Base-by-base conservation (phyloP, 768 basidiomycete genomes). In the Pleurotus tuoliensis region DNA sequence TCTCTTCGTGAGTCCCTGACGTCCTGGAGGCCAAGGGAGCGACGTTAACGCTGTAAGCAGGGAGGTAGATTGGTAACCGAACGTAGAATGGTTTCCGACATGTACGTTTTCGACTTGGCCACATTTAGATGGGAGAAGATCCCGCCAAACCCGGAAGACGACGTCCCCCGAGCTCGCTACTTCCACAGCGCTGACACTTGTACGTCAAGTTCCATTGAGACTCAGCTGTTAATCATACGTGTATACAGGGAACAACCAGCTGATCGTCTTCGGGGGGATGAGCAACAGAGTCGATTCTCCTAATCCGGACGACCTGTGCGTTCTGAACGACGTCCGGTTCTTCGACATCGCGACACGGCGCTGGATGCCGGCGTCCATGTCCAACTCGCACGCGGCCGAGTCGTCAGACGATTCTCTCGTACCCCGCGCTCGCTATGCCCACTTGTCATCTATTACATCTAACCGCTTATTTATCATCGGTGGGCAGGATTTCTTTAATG, bases 231-330 rank as follows among this genome's bases (percentile, higher is more conserved):
- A 55, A 9, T 37, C 52, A 25, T 50, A 7, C 51, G 12, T 62
- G 24, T 58, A 57, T 61, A 25, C 55, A 89, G 90, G 94, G 94
- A 87, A 90, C 66, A 87, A 90, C 69, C 86, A 92, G 63, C 77
- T 99, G 53, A 86, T 98, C 60, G 78, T 98, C 49, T 98, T 98
- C 66, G 96, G 96, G 16, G 95, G 96, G 9, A 97, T 98, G 94
- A 87, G 90, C 66, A 87, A 90, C 70, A 76, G 86, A 64, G 80
- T 85, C 9, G 82, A 89, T 60, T 81, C 87, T 1, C 73, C 79
- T 43, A 86, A 81, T 63, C 80, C 87, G 4, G 90, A 92, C 56
- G 89, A 93, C 60, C 82, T 94, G 24, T 91, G 89, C 59, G 96
- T 98, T n/a, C 74, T 97, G 56, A 90, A 90, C 65, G 97, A 98